Conservation (phyloP, 2,329 filamentous ascomycete genomes). For the Boeremia exigua region DNA sequence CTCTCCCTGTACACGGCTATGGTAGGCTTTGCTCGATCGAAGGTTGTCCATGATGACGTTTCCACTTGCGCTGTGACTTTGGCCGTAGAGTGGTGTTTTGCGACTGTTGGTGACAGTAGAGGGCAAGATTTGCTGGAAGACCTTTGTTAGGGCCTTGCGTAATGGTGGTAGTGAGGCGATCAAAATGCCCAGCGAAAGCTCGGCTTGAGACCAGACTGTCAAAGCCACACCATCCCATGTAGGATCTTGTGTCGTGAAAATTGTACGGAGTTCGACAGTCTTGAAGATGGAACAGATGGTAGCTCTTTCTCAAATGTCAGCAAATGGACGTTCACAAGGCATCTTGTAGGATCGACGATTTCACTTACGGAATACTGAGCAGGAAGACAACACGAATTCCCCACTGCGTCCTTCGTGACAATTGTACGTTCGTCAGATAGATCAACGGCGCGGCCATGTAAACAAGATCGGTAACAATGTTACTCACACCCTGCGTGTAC, state of each 20-base stretch:
- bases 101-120: slow-evolving; percentile 10
- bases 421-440: slow-evolving; percentile 33
- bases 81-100: slow-evolving; percentile 10
- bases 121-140: slow-evolving; percentile 25
- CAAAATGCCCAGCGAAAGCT: slow-evolving; percentile 28
- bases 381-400: slow-evolving; percentile 38
- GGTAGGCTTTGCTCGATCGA: slow-evolving; percentile 26
- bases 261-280: slow-evolving; percentile 27
- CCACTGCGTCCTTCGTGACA: slow-evolving; percentile 31
- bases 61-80: neutral
- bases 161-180: slow-evolving; percentile 32
- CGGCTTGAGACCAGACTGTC: slow-evolving; percentile 31
- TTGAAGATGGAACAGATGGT: slow-evolving; percentile 39
- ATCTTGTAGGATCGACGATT: neutral
- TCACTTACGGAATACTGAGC: slow-evolving; percentile 35
- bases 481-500: slow-evolving; percentile 35
- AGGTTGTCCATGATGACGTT: slow-evolving; percentile 4
- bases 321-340: neutral
- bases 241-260: slow-evolving; percentile 28
- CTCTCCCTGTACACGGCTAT: slow-evolving; percentile 24
- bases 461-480: slow-evolving; percentile 36
- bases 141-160: slow-evolving; percentile 29
- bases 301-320: slow-evolving; percentile 20
- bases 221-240: slow-evolving; percentile 34
- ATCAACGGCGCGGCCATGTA: slow-evolving; percentile 37